Evolutionary conservation across 179 eudicot species (phyloP).

Genomic region (Camellia oleifera): DNA sequence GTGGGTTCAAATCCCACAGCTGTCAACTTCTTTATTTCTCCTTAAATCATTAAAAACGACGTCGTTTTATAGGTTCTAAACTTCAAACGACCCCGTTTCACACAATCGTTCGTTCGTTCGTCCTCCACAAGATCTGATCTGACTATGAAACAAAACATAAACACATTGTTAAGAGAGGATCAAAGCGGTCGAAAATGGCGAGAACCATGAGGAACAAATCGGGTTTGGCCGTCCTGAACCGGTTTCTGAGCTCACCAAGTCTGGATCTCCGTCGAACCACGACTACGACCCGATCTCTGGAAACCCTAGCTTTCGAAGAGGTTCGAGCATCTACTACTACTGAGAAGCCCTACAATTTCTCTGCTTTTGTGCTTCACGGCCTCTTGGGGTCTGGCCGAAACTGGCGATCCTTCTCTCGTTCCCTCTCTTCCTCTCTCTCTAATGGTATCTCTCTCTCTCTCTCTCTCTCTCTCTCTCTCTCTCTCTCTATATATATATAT

Average conservation of each 20-base stretch:
- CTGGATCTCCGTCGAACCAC: conserved; percentile 7
- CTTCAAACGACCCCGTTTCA: background rate
- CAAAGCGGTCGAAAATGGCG: conserved; percentile 24
- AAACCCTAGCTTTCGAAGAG: conserved; percentile 61
- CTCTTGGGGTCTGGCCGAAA: conserved; percentile 86
- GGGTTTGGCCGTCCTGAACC: conserved; percentile 22
- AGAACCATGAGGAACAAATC: conserved; percentile 33
- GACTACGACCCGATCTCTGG: conserved; percentile 28
- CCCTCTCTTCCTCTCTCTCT: conserved; percentile 61
- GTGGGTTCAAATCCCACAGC: conserved; percentile 99
- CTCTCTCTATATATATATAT: background rate
- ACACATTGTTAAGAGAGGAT: background rate
- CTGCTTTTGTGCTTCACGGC: conserved; percentile 55
- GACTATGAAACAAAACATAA: background rate
- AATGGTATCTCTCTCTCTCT: conserved; percentile 31
- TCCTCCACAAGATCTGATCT: background rate
- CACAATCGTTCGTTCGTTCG: too few species aligned
- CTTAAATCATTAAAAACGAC: background rate
- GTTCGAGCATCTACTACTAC: conserved; percentile 27
- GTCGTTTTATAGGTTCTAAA: background rate
- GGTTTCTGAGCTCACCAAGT: conserved; percentile 23
- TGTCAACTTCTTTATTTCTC: background rate
- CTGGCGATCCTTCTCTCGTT: conserved; percentile 90
- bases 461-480: conserved; percentile 13
- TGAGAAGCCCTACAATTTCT: conserved; percentile 25